Percentiles rank a stretch among this genome's conserved stretches.
Conservation (phyloP, 2,329 filamentous ascomycete species). For the Fusarium fracticaudum region DNA sequence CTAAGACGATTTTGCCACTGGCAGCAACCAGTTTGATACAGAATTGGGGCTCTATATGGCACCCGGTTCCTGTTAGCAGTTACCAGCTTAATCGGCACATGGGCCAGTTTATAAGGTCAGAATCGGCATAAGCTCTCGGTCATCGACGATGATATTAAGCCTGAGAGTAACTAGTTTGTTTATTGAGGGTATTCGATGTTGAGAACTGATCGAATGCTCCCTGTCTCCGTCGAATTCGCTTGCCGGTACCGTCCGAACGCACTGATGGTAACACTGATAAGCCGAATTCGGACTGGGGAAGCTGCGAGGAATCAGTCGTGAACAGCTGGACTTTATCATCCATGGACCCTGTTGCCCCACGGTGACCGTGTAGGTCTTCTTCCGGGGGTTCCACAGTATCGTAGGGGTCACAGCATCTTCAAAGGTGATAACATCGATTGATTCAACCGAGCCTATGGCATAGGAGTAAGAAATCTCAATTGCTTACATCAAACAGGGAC, state of each 20-base stretch:
- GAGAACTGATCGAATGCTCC: fast-evolving
- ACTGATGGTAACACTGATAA: neutral
- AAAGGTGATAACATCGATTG: too few species aligned
- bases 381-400: neutral
- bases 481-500: fast-evolving
- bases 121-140: fast-evolving
- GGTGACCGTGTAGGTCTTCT: neutral
- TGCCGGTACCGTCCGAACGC: fast-evolving
- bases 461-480: fast-evolving
- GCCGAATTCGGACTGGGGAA: fast-evolving
- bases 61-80: too few species aligned
- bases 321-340: too few species aligned
- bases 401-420: neutral
- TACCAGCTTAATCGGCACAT: fast-evolving
- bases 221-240: neutral
- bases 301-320: fast-evolving
- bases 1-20: fast-evolving
- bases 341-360: neutral
- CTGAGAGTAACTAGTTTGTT: too few species aligned
- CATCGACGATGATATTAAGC: fast-evolving
- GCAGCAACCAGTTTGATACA: fast-evolving
- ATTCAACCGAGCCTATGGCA: neutral
- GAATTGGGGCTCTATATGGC: fast-evolving
- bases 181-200: fast-evolving
- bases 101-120: fast-evolving